Conservation (phyloP, 257 asterid genomes). For the Fraxinus americana region DNA sequence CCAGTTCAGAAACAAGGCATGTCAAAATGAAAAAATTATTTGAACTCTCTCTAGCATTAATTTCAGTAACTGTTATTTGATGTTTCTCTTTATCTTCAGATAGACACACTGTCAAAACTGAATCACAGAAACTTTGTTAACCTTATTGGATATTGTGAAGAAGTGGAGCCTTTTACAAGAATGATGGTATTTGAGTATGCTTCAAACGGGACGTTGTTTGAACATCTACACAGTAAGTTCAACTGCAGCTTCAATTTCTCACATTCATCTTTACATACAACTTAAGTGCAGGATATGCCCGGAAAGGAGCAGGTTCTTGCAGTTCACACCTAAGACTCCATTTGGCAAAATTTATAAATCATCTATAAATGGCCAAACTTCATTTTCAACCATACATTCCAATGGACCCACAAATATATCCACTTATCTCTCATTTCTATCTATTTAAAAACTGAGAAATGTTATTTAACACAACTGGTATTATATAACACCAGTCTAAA, state of each 20-base stretch:
- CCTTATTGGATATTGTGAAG: slow-evolving; percentile 92
- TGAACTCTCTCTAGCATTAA: neutral
- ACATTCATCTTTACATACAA: neutral
- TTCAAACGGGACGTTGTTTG: slow-evolving; percentile 79
- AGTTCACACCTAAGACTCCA: neutral
- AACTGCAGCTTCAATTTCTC: neutral
- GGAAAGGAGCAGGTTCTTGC: neutral
- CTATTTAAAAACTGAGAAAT: too few relatives aligned
- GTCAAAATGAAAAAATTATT: neutral
- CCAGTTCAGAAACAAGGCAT: slow-evolving; percentile 70
- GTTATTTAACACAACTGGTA: too few relatives aligned
- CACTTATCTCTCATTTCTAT: too few relatives aligned
- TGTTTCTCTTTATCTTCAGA: slow-evolving; percentile 34
- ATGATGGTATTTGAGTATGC: slow-evolving; percentile 99
- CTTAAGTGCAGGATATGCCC: neutral
- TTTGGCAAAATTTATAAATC: too few relatives aligned
- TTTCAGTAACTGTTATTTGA: neutral
- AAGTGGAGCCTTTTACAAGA: slow-evolving; percentile 77
- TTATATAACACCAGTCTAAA: too few relatives aligned
- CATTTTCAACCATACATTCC: too few relatives aligned
- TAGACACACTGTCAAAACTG: slow-evolving; percentile 71
- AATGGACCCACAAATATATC: too few relatives aligned
- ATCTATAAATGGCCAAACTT: too few relatives aligned
- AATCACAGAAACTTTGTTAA: slow-evolving; percentile 94
- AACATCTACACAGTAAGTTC: slow-evolving; percentile 86